Evolutionary conservation across 2,329 filamentous ascomycete species (phyloP), one percentile per base, ranked within the genome.

Genomic region (Talaromyces islandicus): DNA sequence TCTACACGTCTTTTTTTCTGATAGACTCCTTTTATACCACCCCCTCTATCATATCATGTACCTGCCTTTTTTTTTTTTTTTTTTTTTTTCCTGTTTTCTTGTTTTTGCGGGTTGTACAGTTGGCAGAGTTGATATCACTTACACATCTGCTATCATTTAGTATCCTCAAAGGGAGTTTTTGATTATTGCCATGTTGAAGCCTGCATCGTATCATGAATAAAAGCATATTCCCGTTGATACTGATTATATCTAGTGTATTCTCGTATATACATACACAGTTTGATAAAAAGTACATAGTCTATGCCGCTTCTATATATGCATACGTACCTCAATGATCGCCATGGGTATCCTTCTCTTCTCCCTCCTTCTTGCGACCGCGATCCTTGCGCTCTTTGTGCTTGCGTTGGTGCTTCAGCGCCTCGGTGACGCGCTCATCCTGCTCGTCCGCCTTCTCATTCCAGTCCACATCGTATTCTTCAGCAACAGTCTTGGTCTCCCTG

Each of bases 391-490:
- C 70, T 61, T 75, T 75, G 57, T 77, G 70, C 35, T 72, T 71
- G 25, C 80, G 67, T 30, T 84, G 79, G 43, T 84, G 75, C 63
- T 77, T 78, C 62, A 85, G 67, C 7, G 80, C 82, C 63, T 83
- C 75, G 2, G 77, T 78, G 21, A 85, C 82, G 59, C 73, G 77
- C 64, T 88, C 82, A 67, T 88, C 84, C 12, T 85, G 86, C 56
- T 93, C 85, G 65, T 95, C 90, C 63, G 78, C 79, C 62, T 81
- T 82, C 77, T 94, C 91, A 67, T 96, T 85, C 90, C 91, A 96
- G 56, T 93, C 90, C 7, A 92, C 90, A 67, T 95, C 91, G 71
- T 96, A 96, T 75, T 96, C 91, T 35, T 87, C 84, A 0, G 92
- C 91, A 9, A 95, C 84, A 17, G 82, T 81, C 75, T 88, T 89